A percentile compares a stretch with the other conserved stretches of the same genome.
These are phyloP conservation scores for Orbilia oligospora DNA, from an alignment of 2,329 filamentous ascomycete species.

Conservation along the genomic window DNA sequence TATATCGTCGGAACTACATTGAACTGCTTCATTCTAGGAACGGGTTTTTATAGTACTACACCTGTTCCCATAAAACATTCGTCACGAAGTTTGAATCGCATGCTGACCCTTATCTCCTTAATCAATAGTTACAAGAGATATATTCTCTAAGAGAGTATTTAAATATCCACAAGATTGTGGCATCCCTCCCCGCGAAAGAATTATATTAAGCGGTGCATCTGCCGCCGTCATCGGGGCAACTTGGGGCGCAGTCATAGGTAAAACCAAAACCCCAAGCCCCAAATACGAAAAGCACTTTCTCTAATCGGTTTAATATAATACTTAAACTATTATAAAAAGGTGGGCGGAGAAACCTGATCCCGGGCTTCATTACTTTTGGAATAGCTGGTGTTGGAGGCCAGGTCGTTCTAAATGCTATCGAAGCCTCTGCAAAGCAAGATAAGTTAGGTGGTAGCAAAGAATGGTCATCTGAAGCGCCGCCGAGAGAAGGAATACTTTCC, in stretches of 20 bases:
- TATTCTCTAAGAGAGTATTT: conserved; percentile 30
- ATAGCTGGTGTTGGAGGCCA: conserved; percentile 29
- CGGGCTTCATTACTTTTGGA: conserved; percentile 48
- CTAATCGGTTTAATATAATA: neutral
- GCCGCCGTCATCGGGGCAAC: conserved; percentile 43
- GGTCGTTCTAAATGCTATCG: conserved; percentile 21
- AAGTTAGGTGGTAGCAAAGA: neutral
- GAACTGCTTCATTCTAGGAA: conserved; percentile 47
- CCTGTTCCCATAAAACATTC: neutral
- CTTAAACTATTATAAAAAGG: conserved; percentile 26
- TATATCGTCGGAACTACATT: conserved; percentile 47
- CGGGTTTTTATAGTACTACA: conserved; percentile 43
- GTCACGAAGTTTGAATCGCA: no score
- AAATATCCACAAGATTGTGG: conserved; percentile 2
- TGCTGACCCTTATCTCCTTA: neutral
- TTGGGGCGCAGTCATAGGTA: conserved; percentile 54
- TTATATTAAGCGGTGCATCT: conserved; percentile 33
- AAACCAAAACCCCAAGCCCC: neutral
- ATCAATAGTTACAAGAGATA: conserved; percentile 39
- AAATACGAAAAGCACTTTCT: no score
- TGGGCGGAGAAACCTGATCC: conserved; percentile 39
- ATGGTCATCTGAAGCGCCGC: neutral
- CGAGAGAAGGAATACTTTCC: conserved; percentile 35
- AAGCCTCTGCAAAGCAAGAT: neutral
- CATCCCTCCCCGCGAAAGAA: neutral